These are phyloP conservation scores for Penicillium sp. DNA, from an alignment of 2,329 filamentous ascomycete genomes.

Conservation along the genomic window DNA sequence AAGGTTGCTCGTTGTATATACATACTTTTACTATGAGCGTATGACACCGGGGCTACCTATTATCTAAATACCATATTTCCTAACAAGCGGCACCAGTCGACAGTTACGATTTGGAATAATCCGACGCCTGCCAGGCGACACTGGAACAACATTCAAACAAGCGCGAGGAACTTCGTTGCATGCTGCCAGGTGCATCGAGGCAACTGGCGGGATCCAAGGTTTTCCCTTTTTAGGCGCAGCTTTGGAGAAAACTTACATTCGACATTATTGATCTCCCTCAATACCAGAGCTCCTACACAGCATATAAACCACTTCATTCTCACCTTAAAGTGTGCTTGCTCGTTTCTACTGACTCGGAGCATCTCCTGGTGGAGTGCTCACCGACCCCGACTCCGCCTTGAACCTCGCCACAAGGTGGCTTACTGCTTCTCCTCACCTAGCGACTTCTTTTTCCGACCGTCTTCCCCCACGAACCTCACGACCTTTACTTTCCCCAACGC, in stretches of 20 bases:
- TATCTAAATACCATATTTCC: too few relatives aligned
- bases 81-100: too few relatives aligned
- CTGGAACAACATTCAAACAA: not conserved
- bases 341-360: not conserved
- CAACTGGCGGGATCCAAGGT: not conserved
- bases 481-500: not conserved
- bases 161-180: not conserved
- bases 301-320: too few relatives aligned
- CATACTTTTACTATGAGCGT: too few relatives aligned
- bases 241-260: not conserved
- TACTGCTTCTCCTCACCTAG: constrained; percentile 23
- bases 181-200: not conserved
- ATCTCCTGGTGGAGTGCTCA: constrained; percentile 9
- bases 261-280: not conserved
- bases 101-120: not conserved
- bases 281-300: not conserved
- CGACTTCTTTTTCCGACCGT: constrained; percentile 13
- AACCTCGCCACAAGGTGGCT: constrained; percentile 29
- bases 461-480: not conserved
- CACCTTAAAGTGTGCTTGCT: not conserved
- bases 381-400: constrained; percentile 22
- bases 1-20: not conserved
- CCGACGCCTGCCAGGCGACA: not conserved
- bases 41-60: too few relatives aligned
- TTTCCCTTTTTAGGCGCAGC: not conserved